phyloP scores from a whole-genome alignment of 176 grass and related monocot species.

The Raddia distichophylla region DNA sequence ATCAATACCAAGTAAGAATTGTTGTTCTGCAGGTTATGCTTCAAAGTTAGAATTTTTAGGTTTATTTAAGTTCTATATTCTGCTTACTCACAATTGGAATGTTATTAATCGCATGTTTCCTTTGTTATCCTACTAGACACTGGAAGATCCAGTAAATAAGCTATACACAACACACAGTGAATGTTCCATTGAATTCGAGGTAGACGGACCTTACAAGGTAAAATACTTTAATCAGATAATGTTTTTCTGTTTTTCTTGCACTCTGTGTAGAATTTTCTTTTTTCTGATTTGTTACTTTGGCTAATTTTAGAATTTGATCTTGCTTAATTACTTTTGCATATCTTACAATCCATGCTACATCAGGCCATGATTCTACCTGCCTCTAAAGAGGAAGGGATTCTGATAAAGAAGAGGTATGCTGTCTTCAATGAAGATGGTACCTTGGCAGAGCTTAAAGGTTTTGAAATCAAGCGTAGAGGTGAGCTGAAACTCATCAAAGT shows the following conservation, averaged over 20 bases:
- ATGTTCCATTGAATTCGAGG: conserved; percentile 98
- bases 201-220: conserved; percentile 98
- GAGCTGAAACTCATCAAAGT: conserved; percentile 99
- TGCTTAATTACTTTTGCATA: conserved; percentile 35
- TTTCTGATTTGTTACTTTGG: conserved; percentile 18
- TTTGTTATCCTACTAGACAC: conserved; percentile 55
- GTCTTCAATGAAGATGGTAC: conserved; percentile 99
- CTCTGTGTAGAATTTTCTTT: not conserved
- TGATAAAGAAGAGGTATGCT: conserved; percentile 98
- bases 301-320: conserved; percentile 4
- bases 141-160: conserved; percentile 80
- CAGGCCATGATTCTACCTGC: conserved; percentile 98
- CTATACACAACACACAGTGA: conserved; percentile 91
- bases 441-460: conserved; percentile 96
- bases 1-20: conserved; percentile 91
- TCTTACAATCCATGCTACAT: conserved; percentile 33
- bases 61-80: conserved; percentile 30
- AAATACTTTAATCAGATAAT: conserved; percentile 38
- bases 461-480: conserved; percentile 98
- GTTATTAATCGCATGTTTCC: conserved; percentile 13
- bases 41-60: not conserved
- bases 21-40: conserved; percentile 34
- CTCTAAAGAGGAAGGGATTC: conserved; percentile 96
- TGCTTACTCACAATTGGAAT: conserved; percentile 9
- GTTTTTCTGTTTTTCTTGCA: not conserved